Conservation (phyloP, 1,139 yeast species). For the Saccharomyces hybrid region DNA sequence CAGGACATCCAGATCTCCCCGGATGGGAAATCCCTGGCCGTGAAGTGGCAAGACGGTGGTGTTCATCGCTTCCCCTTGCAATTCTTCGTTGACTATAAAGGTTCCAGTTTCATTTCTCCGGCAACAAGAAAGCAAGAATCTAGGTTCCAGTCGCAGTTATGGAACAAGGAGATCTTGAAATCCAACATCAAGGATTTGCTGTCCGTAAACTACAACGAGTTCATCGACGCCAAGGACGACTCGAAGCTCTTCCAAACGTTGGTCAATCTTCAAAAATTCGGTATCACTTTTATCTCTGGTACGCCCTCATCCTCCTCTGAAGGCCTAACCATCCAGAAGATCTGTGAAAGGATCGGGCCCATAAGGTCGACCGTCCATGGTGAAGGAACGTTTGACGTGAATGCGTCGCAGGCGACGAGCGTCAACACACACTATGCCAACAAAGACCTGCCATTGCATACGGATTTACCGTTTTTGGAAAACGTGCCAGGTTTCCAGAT, state of each 20-base stretch:
- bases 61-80: slow-evolving; percentile 39
- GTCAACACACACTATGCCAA: slow-evolving; percentile 66
- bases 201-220: slow-evolving; percentile 9
- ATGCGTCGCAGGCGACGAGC: slow-evolving; percentile 38
- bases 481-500: slow-evolving; percentile 80
- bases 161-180: slow-evolving; percentile 36
- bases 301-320: slow-evolving; percentile 3
- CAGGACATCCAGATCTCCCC: slow-evolving; percentile 28
- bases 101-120: slow-evolving; percentile 34
- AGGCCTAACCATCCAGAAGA: slow-evolving; percentile 34
- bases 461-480: slow-evolving; percentile 73
- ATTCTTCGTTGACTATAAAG: slow-evolving; percentile 40
- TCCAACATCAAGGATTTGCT: slow-evolving; percentile 17
- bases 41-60: slow-evolving; percentile 53
- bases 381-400: slow-evolving; percentile 55
- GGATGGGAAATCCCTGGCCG: slow-evolving; percentile 32
- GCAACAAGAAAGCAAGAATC: slow-evolving; percentile 29
- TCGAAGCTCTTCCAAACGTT: slow-evolving; percentile 37
- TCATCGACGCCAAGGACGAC: slow-evolving; percentile 35
- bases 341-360: slow-evolving; percentile 62
- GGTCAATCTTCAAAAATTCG: slow-evolving; percentile 46
- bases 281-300: slow-evolving; percentile 48
- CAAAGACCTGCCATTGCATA: slow-evolving; percentile 63
- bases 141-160: slow-evolving; percentile 33
- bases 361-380: slow-evolving; percentile 71